Evolutionary conservation across 345 rosid species (phyloP).

Genomic region (Gossypium thurberi): DNA sequence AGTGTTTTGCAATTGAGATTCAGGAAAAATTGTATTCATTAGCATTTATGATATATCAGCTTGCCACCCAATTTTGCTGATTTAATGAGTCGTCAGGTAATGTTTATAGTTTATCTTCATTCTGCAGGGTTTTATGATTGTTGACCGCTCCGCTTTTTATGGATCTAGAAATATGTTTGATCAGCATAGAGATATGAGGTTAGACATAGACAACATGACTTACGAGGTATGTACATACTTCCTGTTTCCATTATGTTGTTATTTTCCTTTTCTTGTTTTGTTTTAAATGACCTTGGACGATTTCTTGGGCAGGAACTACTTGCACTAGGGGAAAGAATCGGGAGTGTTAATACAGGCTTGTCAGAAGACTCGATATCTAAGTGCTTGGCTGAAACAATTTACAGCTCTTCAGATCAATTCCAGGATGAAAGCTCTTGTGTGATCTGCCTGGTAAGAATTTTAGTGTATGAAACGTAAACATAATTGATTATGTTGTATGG

Average conservation of each 20-base stretch:
- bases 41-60: background rate
- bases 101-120: background rate
- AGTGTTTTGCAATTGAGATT: background rate
- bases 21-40: background rate
- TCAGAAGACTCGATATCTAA: slow-evolving; percentile 48
- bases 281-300: slow-evolving; percentile 4
- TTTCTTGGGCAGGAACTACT: slow-evolving; percentile 60
- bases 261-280: background rate
- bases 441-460: slow-evolving; percentile 71
- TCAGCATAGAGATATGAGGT: slow-evolving; percentile 82
- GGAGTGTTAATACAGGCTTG: slow-evolving; percentile 74
- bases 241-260: background rate
- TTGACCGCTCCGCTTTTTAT: slow-evolving; percentile 44
- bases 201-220: slow-evolving; percentile 75
- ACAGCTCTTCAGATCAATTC: slow-evolving; percentile 28
- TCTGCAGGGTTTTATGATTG: slow-evolving; percentile 51
- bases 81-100: slow-evolving; percentile 1
- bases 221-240: slow-evolving; percentile 56
- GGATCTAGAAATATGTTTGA: slow-evolving; percentile 53
- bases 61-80: background rate
- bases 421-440: slow-evolving; percentile 57
- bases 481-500: background rate
- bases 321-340: slow-evolving; percentile 85
- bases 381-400: slow-evolving; percentile 44
- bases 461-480: background rate